phyloP scores from a whole-genome alignment of 352 stramenopile species.

The Thalassiosira hispida region DNA sequence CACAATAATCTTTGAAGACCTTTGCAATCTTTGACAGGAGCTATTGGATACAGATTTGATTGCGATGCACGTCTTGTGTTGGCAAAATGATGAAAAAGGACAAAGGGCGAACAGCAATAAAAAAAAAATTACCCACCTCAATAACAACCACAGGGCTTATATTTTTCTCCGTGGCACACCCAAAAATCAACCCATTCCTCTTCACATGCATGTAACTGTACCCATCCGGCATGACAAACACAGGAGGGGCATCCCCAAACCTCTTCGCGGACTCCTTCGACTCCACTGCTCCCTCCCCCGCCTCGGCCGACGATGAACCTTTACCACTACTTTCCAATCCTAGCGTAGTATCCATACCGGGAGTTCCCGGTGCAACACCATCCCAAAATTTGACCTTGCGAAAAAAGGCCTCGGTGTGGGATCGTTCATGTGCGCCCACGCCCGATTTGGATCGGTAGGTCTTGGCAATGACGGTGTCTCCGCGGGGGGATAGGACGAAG shows the following conservation, averaged over 20 bases:
- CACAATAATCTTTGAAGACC: slow-evolving; percentile 99
- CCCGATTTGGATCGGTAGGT: slow-evolving; percentile 90
- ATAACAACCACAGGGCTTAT: slow-evolving; percentile 94
- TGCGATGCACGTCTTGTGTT: not conserved
- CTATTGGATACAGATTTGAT: slow-evolving; percentile 10
- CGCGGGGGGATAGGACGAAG: slow-evolving; percentile 97
- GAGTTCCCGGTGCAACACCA: slow-evolving; percentile 52
- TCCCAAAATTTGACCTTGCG: slow-evolving; percentile 99
- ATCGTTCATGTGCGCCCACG: slow-evolving; percentile 75
- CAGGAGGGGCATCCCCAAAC: slow-evolving; percentile 92
- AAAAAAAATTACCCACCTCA: slow-evolving; percentile 88
- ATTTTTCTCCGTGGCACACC: slow-evolving; percentile 95
- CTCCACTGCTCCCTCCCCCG: slow-evolving; percentile 9
- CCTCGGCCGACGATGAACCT: slow-evolving; percentile 14
- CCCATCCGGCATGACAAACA: slow-evolving; percentile 95
- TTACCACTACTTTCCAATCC: slow-evolving; percentile 24
- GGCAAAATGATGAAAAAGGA: not conserved
- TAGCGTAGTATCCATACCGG: slow-evolving; percentile 45
- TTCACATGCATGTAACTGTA: slow-evolving; percentile 98
- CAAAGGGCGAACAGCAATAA: slow-evolving; percentile 7
- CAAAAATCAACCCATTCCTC: slow-evolving; percentile 98
- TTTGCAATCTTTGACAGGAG: slow-evolving; percentile 87
- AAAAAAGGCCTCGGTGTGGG: slow-evolving; percentile 96
- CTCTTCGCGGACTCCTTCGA: slow-evolving; percentile 45
- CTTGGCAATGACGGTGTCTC: slow-evolving; percentile 98